Evolutionary conservation across 345 rosid species (phyloP).

Genomic region (Salix suchowensis): DNA sequence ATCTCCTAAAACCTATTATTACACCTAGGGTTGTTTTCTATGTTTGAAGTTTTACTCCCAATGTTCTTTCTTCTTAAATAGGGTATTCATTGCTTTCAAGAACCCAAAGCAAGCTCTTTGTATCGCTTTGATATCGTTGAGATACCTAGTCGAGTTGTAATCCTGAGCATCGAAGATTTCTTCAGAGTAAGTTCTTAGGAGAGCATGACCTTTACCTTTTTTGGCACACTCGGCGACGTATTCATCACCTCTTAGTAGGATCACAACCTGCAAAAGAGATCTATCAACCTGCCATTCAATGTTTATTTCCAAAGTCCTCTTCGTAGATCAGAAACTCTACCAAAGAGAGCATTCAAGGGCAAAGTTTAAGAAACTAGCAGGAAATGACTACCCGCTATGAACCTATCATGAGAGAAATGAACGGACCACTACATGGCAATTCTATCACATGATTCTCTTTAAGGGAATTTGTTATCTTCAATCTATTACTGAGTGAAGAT

Average conservation of each 20-base stretch:
- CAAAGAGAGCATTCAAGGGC: too few relatives aligned
- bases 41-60: neutral
- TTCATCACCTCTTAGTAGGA: conserved; percentile 60
- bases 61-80: neutral
- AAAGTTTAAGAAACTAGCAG: too few relatives aligned
- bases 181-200: conserved; percentile 67
- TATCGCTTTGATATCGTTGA: conserved; percentile 50
- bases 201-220: conserved; percentile 23
- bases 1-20: neutral
- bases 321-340: too few relatives aligned
- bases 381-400: too few relatives aligned
- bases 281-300: neutral
- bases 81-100: conserved; percentile 23
- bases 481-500: neutral
- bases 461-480: neutral
- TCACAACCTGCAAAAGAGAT: conserved; percentile 50
- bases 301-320: neutral
- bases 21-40: neutral
- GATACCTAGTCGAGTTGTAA: conserved; percentile 66
- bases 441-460: neutral
- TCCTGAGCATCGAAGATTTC: conserved; percentile 62
- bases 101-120: conserved; percentile 58
- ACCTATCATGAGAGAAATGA: too few relatives aligned
- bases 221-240: conserved; percentile 22
- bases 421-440: neutral